Percentiles rank a stretch among this genome's conserved stretches.
Evolutionary conservation across 129 eudicot species (phyloP).

Genomic region (Arctium minus): DNA sequence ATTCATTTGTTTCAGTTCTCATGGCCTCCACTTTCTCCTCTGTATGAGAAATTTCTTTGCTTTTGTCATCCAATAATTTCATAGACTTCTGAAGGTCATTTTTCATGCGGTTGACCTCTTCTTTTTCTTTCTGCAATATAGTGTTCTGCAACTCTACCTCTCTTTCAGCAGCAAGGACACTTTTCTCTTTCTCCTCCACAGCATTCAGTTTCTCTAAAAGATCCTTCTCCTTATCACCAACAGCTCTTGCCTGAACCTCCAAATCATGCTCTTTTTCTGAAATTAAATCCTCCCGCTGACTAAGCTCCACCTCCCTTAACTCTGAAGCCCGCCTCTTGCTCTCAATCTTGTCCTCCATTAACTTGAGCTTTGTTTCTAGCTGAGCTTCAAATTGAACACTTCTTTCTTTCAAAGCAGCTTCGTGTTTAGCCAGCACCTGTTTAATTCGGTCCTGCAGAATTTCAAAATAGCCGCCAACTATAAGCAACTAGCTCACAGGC

Average conservation of each 20-base stretch:
- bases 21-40: conserved; percentile 65
- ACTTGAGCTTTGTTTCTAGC: conserved; percentile 57
- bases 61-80: conserved; percentile 50
- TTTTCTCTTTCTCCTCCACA: conserved; percentile 59
- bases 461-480: not conserved
- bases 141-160: conserved; percentile 45
- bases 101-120: conserved; percentile 34
- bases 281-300: conserved; percentile 63
- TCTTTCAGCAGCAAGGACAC: conserved; percentile 33
- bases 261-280: conserved; percentile 67
- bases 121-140: conserved; percentile 54
- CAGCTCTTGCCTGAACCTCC: conserved; percentile 48
- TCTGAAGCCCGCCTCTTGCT: conserved; percentile 84
- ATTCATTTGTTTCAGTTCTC: conserved; percentile 72
- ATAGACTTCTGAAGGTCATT: conserved; percentile 45
- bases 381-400: conserved; percentile 61
- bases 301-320: conserved; percentile 77
- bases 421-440: conserved; percentile 51
- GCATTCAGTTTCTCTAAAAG: conserved; percentile 44
- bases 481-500: not conserved
- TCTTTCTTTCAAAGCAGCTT: conserved; percentile 53
- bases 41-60: conserved; percentile 42
- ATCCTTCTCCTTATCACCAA: conserved; percentile 59
- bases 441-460: conserved; percentile 53
- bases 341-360: conserved; percentile 68